Evolutionary conservation across 2,329 filamentous ascomycete species (phyloP), one percentile per base, ranked within the genome.

Genomic region (Colletotrichum gigasporum): DNA sequence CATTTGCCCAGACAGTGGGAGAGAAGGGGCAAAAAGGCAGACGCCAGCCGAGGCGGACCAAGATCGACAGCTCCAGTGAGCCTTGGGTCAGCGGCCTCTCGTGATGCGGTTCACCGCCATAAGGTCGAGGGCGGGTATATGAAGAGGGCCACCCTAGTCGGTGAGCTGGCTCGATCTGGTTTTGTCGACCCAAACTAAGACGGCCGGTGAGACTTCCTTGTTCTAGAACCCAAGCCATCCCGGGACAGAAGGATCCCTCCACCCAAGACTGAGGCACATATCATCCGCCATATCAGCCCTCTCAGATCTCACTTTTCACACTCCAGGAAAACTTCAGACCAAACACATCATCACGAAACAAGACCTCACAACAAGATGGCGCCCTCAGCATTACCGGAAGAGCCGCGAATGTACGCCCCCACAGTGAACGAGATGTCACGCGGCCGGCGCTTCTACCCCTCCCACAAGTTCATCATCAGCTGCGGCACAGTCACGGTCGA

Each of bases 401-500:
- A 65, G 11, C 51, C 51, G 3, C 30, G 35, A 14, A 63, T 63
- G 44, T 63, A 51, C 28, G 58, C 63, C 10, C 30, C 58, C 7
- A 63, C 52, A 3, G 60, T 63, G 4, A 10, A 37, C 11, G 58
- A 65, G 30, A 63, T 65, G 63, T 50, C 63, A 2, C 35, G 39
- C 18, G 63, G 51, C 32, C 58, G 63, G 3, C 39, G 62, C 9
- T 84, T 79, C 67, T 74, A 74, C 48, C 76, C 77, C 35, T 82
- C 82, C 8, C 73, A 78, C 18, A 73, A 78, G 28, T 73, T 82
- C 45, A 77, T 79, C 59, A 78, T 83, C 58, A 82, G 80, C 24
- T 83, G 81, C 69, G 82, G 82, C 30, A 82, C 80, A 18, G 79
- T 84, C 39, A 80, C 79, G 9, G 71, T 84, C 55, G 77, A 82